Evolutionary conservation across 2,329 filamentous ascomycete genomes (phyloP).

Genomic region (Daldinia eschscholtzii): DNA sequence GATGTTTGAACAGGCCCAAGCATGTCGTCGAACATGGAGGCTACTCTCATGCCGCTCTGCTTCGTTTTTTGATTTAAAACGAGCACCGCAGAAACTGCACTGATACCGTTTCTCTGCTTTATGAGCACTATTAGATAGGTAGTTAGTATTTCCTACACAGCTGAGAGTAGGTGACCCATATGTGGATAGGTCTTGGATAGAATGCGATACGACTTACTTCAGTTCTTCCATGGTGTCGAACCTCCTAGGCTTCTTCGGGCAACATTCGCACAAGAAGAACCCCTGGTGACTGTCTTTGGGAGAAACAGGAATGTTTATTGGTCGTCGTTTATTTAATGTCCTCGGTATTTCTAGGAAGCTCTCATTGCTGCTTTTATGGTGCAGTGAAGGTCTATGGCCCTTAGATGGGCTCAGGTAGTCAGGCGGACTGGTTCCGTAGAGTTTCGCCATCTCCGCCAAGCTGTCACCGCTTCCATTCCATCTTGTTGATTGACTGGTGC

Average conservation of each 20-base stretch:
- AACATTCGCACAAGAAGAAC: slow-evolving; percentile 37
- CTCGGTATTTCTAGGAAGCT: slow-evolving; percentile 41
- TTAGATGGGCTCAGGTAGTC: slow-evolving; percentile 32
- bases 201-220: slow-evolving; percentile 21
- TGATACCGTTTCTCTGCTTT: slow-evolving; percentile 37
- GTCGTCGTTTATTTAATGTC: slow-evolving; percentile 30
- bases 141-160: slow-evolving; percentile 4
- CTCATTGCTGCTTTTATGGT: slow-evolving; percentile 42
- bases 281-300: slow-evolving; percentile 1
- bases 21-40: slow-evolving; percentile 38
- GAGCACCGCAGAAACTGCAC: slow-evolving; percentile 38
- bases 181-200: not conserved
- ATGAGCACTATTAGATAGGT: slow-evolving; percentile 28
- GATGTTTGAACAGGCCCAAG: slow-evolving; percentile 39
- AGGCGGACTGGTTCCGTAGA: slow-evolving; percentile 32
- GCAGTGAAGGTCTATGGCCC: slow-evolving; percentile 23
- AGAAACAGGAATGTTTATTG: slow-evolving; percentile 9
- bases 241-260: slow-evolving; percentile 42
- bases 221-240: slow-evolving; percentile 38
- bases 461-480: slow-evolving; percentile 40
- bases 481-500: slow-evolving; percentile 35
- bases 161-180: not conserved
- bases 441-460: slow-evolving; percentile 35
- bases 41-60: slow-evolving; percentile 41
- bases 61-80: slow-evolving; percentile 44